A percentile compares a stretch with the other conserved stretches of the same genome.
Conservation (phyloP, 495 filamentous ascomycete genomes). For the Pyrenula aspistea region DNA sequence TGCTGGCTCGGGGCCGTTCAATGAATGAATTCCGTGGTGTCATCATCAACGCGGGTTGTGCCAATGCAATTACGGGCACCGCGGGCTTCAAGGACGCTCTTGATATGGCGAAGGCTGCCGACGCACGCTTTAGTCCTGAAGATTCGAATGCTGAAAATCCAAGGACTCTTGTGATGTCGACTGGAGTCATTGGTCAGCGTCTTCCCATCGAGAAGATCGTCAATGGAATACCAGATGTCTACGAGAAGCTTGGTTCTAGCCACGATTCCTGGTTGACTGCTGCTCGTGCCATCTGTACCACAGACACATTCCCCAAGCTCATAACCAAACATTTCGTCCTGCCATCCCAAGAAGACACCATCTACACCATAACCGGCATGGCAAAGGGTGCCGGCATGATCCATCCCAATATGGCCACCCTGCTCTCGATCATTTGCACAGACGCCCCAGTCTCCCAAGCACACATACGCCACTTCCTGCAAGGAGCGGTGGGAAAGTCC, state of each 20-base stretch:
- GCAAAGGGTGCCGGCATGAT: slow-evolving; percentile 99
- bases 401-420: slow-evolving; percentile 97
- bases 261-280: slow-evolving; percentile 80
- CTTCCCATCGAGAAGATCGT: slow-evolving; percentile 88
- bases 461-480: slow-evolving; percentile 58
- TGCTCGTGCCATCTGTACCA: slow-evolving; percentile 93
- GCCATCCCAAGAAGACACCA: slow-evolving; percentile 53
- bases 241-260: slow-evolving; percentile 51
- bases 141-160: slow-evolving; percentile 20
- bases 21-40: slow-evolving; percentile 48
- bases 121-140: slow-evolving; percentile 44
- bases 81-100: slow-evolving; percentile 81
- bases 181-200: slow-evolving; percentile 92
- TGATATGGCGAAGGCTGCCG: slow-evolving; percentile 68
- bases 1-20: slow-evolving; percentile 43
- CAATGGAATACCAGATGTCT: slow-evolving; percentile 63
- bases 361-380: slow-evolving; percentile 84
- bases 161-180: slow-evolving; percentile 88
- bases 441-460: slow-evolving; percentile 69
- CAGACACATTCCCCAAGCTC: slow-evolving; percentile 98
- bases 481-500: slow-evolving; percentile 62
- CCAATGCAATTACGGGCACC: slow-evolving; percentile 94
- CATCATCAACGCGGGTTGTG: slow-evolving; percentile 90
- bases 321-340: slow-evolving; percentile 73
- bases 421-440: slow-evolving; percentile 87